Base-by-base conservation (phyloP, 441 rosid species). In the Euphorbia corollata region DNA sequence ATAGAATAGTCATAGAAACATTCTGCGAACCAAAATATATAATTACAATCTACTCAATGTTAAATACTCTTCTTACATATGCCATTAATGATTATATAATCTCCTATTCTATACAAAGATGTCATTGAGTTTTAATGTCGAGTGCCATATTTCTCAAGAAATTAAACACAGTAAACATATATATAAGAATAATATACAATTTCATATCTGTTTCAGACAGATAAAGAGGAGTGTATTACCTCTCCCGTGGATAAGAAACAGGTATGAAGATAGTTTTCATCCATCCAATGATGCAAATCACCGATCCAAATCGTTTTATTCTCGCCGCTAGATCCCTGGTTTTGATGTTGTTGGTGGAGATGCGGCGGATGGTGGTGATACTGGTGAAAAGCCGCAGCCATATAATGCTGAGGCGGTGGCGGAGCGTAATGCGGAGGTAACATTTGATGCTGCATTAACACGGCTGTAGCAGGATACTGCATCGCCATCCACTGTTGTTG, bases 251-350 rank as follows among this genome's bases (percentile, higher is more conserved):
- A 80, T 74, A 75, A 85, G 67, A 92, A 92, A 70, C 87, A 86
- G 65, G 69, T 83, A 38, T 90, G 87, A 53, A 90, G 87, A 66
- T 92, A 90, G 68, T 36, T 85, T 80, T 92, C 98, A 43, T 92
- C 97, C 98, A 92, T 90, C 98, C 98, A 92, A 19, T 85, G 92
- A 75, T 85, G 87, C 82, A 92, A 86, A 81, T 92, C 98, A 38
- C 97, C 97, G 63, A 90, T 86, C 98, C 98, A 92, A 47, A 92
- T 59, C 1, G 96, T 82, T 69, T 82, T 86, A 72, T 90, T 92
- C 60, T 90, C 95, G 43, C 82, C 80, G 71, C 72, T 73, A 6
- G 87, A 84, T 63, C 85, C 87, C 24, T 80, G 86, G 53, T 77
- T 69, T 19, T 78, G 80, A 24, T 73, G 84, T 61, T 75, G 82